Conservation (phyloP, 2,329 filamentous ascomycete genomes). For the Monosporascus sp. region DNA sequence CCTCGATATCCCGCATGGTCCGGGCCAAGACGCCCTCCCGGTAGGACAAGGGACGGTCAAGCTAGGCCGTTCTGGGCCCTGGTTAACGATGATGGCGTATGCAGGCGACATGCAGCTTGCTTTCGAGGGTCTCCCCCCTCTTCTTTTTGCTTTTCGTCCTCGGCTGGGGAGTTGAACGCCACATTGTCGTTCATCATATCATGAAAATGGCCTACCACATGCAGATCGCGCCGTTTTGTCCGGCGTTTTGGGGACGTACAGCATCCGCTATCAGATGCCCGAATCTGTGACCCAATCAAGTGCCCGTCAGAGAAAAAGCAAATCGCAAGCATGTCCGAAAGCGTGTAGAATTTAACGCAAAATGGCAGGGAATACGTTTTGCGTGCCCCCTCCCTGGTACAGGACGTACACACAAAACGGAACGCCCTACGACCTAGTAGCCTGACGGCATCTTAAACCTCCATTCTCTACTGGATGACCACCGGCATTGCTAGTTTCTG, state of each 20-base stretch:
- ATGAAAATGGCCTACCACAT: neutral
- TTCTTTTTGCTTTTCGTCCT: neutral
- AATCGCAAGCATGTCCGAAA: constrained; percentile 14
- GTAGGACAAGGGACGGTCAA: neutral
- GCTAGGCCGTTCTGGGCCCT: neutral
- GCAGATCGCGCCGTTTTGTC: no score
- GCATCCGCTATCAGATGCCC: no score
- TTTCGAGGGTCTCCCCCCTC: neutral
- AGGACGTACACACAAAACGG: no score
- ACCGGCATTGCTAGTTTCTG: no score
- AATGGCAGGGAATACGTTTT: no score
- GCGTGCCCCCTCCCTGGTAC: no score
- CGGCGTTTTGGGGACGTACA: no score
- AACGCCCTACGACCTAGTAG: no score
- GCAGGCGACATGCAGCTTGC: neutral
- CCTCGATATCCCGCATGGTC: neutral
- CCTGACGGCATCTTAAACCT: no score
- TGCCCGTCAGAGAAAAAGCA: neutral
- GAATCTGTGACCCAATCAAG: constrained; percentile 8
- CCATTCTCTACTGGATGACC: no score
- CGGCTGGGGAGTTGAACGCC: neutral
- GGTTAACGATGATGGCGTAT: neutral
- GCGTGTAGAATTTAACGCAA: neutral
- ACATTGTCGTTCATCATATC: neutral
- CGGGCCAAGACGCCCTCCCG: neutral